Percentiles rank a stretch among this genome's conserved stretches.
phyloP scores from a whole-genome alignment of 306 rosid species.

The Medicago arabica region DNA sequence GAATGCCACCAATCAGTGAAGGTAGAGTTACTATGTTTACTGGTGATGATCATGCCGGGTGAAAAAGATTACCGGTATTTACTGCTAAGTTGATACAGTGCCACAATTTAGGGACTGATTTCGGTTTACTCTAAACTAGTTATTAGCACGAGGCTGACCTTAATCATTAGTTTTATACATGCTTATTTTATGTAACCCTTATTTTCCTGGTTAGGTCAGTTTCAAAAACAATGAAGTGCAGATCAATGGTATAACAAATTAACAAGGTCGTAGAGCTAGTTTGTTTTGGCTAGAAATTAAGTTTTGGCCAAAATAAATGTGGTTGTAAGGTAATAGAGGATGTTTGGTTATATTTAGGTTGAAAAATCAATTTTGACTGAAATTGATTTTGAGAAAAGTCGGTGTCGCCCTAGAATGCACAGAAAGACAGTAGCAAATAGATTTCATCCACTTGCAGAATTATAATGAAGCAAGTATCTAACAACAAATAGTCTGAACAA shows the following conservation, averaged over 20 bases:
- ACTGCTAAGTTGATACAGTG: background rate
- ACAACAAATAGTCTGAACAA: background rate
- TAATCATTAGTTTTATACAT: constrained; percentile 5
- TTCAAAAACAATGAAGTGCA: constrained; percentile 4
- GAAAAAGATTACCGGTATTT: too few species aligned
- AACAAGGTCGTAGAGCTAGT: background rate
- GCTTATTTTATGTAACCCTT: constrained; percentile 3
- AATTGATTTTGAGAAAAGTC: background rate
- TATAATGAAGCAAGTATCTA: background rate
- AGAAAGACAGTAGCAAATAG: too few species aligned
- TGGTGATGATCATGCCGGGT: too few species aligned
- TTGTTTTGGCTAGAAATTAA: background rate
- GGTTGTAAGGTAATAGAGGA: background rate
- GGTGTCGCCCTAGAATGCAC: background rate
- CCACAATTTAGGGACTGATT: background rate
- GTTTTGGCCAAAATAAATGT: background rate
- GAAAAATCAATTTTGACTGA: background rate
- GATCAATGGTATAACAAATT: background rate
- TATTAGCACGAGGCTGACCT: background rate
- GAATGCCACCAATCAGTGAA: too few species aligned
- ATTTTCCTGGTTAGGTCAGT: background rate
- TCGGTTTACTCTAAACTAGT: background rate
- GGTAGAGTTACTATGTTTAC: too few species aligned
- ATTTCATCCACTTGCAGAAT: background rate
- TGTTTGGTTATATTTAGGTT: background rate